Conservation (phyloP, 306 rosid genomes). For the Vicia villosa region DNA sequence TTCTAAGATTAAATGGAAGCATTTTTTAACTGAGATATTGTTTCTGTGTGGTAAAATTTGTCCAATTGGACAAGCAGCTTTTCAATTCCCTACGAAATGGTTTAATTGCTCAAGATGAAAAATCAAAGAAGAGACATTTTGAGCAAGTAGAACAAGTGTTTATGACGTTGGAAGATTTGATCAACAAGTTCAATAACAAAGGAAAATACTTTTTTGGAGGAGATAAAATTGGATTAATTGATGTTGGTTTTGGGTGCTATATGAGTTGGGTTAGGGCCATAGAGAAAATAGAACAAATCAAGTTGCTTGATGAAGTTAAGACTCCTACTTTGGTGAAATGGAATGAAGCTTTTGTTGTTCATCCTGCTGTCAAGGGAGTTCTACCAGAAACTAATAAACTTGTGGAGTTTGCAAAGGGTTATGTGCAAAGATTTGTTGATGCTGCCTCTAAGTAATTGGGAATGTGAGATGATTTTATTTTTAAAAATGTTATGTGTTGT, state of each 20-base stretch:
- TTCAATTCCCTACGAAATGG: constrained; percentile 21
- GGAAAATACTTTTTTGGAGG: constrained; percentile 64
- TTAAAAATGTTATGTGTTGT: background rate
- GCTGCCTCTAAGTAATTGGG: constrained; percentile 9
- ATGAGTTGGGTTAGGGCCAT: constrained; percentile 41
- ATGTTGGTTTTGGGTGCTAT: constrained; percentile 52
- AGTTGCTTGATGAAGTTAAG: constrained; percentile 38
- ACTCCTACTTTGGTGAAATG: constrained; percentile 48
- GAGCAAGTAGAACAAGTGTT: constrained; percentile 38
- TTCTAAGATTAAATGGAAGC: too few relatives aligned
- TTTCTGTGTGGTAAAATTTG: background rate
- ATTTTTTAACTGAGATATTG: too few relatives aligned
- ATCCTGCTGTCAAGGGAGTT: constrained; percentile 49
- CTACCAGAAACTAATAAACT: constrained; percentile 55
- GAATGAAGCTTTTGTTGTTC: constrained; percentile 42
- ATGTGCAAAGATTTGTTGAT: constrained; percentile 7
- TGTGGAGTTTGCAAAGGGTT: constrained; percentile 37
- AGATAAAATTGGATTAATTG: constrained; percentile 51
- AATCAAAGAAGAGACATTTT: constrained; percentile 42
- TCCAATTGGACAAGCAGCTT: constrained; percentile 34
- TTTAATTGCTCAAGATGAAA: constrained; percentile 38
- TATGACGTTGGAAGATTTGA: constrained; percentile 45
- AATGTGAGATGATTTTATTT: background rate
- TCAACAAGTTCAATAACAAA: constrained; percentile 41
- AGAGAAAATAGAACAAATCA: constrained; percentile 35